Percentiles rank a stretch among this genome's conserved stretches.
Evolutionary conservation across 2,329 filamentous ascomycete species (phyloP).

Genomic region (Penicillium sp.): DNA sequence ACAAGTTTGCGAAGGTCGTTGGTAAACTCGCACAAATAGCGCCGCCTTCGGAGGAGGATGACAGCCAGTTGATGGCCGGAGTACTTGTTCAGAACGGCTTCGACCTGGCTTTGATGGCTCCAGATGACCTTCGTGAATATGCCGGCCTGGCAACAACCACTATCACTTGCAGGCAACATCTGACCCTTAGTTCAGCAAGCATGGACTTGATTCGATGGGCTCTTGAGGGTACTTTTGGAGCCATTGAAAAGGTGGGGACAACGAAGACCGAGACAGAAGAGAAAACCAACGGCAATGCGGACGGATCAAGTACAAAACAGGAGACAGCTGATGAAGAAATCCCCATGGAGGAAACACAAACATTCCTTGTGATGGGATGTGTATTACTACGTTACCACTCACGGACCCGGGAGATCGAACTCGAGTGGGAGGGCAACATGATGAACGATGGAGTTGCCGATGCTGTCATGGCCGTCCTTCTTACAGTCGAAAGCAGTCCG

Average conservation of each 20-base stretch:
- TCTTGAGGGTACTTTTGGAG: constrained; percentile 87
- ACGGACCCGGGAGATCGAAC: constrained; percentile 69
- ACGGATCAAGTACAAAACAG: constrained; percentile 27
- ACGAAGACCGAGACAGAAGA: constrained; percentile 20
- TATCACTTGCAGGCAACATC: constrained; percentile 84
- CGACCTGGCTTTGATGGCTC: constrained; percentile 93
- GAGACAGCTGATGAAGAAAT: constrained; percentile 46
- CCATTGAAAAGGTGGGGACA: constrained; percentile 57
- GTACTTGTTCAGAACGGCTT: constrained; percentile 97
- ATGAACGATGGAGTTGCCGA: constrained; percentile 98
- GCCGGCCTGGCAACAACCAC: constrained; percentile 95
- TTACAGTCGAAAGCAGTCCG: constrained; percentile 88
- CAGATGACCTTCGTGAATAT: constrained; percentile 91
- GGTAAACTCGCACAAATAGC: constrained; percentile 81
- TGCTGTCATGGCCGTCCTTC: constrained; percentile 85
- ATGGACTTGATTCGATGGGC: constrained; percentile 91
- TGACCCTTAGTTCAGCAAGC: constrained; percentile 81
- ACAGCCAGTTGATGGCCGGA: constrained; percentile 68
- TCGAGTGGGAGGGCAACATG: constrained; percentile 97
- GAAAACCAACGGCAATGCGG: constrained; percentile 37
- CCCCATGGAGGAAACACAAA: constrained; percentile 30
- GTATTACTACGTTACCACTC: constrained; percentile 72
- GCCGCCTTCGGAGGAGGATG: constrained; percentile 52
- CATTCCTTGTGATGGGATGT: constrained; percentile 78
- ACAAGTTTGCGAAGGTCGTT: constrained; percentile 94